Percentiles rank a stretch among this genome's conserved stretches.
These are phyloP conservation scores for Volvox africanus DNA, from an alignment of 139 green algal species.

Conservation along the genomic window DNA sequence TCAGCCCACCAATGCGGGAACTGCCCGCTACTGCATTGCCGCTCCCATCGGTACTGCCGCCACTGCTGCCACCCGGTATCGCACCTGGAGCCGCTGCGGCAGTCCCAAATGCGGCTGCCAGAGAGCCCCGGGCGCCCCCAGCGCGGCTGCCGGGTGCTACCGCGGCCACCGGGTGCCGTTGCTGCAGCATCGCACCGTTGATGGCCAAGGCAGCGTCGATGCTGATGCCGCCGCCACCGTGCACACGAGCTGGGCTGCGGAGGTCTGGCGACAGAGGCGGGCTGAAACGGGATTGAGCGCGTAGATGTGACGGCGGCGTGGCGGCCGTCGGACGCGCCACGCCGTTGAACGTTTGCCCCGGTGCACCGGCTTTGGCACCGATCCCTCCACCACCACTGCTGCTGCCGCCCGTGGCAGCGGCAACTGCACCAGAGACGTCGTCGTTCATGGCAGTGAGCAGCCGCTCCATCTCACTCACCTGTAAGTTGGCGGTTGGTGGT, in stretches of 20 bases:
- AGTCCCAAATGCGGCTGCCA: not conserved
- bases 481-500: not conserved
- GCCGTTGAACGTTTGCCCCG: too few relatives aligned
- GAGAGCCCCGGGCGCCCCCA: not conserved
- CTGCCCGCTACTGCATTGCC: not conserved
- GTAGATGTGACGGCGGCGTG: not conserved
- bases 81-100: not conserved
- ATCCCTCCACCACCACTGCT: not conserved
- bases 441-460: conserved; percentile 14
- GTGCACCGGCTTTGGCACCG: not conserved
- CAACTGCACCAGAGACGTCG: not conserved
- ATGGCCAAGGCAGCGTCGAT: not conserved
- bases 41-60: not conserved
- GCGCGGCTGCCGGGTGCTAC: not conserved
- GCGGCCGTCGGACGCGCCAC: too few relatives aligned
- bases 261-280: not conserved
- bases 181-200: not conserved
- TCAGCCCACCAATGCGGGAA: not conserved
- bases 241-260: not conserved
- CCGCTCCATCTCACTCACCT: conserved; percentile 40
- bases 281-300: not conserved
- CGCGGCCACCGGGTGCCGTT: not conserved
- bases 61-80: not conserved
- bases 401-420: not conserved
- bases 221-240: not conserved